phyloP scores from a whole-genome alignment of 768 basidiomycete species.

The Hericium alpestre region DNA sequence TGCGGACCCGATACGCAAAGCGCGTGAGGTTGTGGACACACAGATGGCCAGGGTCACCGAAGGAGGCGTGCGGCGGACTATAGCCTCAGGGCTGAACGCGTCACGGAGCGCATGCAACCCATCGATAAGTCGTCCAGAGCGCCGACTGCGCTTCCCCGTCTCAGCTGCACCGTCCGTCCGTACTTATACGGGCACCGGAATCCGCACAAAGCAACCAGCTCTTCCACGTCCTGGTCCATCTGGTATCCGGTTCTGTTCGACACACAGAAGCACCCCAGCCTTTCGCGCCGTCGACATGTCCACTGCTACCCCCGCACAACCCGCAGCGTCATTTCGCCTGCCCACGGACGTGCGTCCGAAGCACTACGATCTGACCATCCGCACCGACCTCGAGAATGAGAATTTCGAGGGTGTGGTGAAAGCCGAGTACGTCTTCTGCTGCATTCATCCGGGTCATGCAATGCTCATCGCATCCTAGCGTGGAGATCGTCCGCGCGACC shows the following conservation, averaged over 20 bases:
- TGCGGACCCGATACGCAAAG: neutral
- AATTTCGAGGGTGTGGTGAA: conserved; percentile 70
- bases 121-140: neutral
- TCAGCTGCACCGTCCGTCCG: neutral
- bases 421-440: conserved; percentile 39
- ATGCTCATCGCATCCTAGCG: conserved; percentile 24
- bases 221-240: neutral
- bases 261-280: neutral
- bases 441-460: neutral
- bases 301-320: neutral
- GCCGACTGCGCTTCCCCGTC: too few relatives aligned
- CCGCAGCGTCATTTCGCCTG: conserved; percentile 36
- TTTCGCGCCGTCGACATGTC: neutral
- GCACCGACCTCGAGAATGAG: conserved; percentile 71
- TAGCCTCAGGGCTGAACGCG: neutral
- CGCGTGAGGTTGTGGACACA: neutral
- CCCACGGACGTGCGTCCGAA: conserved; percentile 55
- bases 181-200: neutral
- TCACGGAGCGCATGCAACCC: neutral
- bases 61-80: neutral
- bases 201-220: neutral
- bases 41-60: neutral
- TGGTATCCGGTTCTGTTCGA: conserved; percentile 3
- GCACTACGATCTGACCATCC: conserved; percentile 72
- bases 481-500: conserved; percentile 55